Conservation (phyloP, 2,329 filamentous ascomycete genomes). For the Pseudocercospora eumusae region DNA sequence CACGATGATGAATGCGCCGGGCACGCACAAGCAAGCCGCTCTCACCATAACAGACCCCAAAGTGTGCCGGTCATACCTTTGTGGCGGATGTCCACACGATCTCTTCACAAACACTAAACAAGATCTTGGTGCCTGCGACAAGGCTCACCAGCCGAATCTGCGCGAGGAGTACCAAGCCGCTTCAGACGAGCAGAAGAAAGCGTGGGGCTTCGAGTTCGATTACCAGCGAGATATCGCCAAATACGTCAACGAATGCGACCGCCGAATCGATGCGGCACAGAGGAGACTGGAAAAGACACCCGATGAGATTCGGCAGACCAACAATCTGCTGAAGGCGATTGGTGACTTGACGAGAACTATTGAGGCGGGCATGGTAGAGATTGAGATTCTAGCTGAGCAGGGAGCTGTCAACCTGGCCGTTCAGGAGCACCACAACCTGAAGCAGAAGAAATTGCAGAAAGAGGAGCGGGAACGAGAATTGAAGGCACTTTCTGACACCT, state of each 20-base stretch:
- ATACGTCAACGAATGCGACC: conserved; percentile 95
- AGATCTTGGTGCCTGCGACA: conserved; percentile 86
- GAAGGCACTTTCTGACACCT: conserved; percentile 86
- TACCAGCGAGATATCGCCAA: conserved; percentile 95
- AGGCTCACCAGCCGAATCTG: conserved; percentile 82
- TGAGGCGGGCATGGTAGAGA: conserved; percentile 78
- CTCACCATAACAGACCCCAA: conserved; percentile 88
- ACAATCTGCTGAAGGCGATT: conserved; percentile 82
- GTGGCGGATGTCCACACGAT: conserved; percentile 93
- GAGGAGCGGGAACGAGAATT: conserved; percentile 83
- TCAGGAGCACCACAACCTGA: conserved; percentile 84
- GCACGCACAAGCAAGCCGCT: conserved; percentile 72
- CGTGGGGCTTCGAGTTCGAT: conserved; percentile 91
- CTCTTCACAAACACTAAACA: conserved; percentile 99
- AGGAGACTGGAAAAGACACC: conserved; percentile 92
- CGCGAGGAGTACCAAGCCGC: conserved; percentile 86
- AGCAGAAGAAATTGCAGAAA: conserved; percentile 77
- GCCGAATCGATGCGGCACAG: conserved; percentile 87
- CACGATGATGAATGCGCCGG: conserved; percentile 65
- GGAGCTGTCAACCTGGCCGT: conserved; percentile 78
- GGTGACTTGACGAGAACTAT: conserved; percentile 77
- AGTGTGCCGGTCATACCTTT: conserved; percentile 91
- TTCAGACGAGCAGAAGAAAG: conserved; percentile 68
- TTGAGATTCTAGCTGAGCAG: conserved; percentile 79
- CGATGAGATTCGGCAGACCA: conserved; percentile 91